Percentiles rank a stretch among this genome's conserved stretches.
Conservation (phyloP, 148 eudicot genomes). For the Vaccinium vitisidaea region DNA sequence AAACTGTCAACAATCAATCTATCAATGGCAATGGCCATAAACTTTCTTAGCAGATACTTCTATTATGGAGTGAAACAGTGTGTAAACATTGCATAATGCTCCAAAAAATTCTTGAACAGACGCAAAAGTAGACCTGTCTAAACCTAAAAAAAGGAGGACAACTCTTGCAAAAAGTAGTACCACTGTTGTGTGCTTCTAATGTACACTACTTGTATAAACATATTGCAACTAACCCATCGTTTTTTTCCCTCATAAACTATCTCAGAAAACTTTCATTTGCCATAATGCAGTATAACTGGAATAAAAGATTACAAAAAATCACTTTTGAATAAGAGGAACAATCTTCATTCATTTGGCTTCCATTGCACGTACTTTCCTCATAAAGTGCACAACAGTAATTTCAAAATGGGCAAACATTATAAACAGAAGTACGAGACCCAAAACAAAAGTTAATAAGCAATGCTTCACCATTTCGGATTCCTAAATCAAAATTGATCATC, state of each 20-base stretch:
- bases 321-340: background rate
- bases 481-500: background rate
- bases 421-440: too few species aligned
- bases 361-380: background rate
- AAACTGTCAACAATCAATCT: background rate
- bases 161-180: background rate
- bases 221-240: background rate
- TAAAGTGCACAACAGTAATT: background rate
- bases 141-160: background rate
- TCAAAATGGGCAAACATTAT: background rate
- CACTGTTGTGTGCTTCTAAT: background rate
- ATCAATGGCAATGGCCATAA: background rate
- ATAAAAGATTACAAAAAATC: background rate
- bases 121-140: background rate
- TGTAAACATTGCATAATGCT: background rate
- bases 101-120: background rate
- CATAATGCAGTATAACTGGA: background rate
- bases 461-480: too few species aligned
- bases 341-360: background rate
- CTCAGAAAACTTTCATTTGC: background rate
- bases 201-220: background rate
- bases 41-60: background rate
- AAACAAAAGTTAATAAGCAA: too few species aligned
- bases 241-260: background rate
- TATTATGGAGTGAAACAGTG: background rate